Evolutionary conservation across 176 grass and related monocot genomes (phyloP).

Genomic region (Alopecurus myosuroides): DNA sequence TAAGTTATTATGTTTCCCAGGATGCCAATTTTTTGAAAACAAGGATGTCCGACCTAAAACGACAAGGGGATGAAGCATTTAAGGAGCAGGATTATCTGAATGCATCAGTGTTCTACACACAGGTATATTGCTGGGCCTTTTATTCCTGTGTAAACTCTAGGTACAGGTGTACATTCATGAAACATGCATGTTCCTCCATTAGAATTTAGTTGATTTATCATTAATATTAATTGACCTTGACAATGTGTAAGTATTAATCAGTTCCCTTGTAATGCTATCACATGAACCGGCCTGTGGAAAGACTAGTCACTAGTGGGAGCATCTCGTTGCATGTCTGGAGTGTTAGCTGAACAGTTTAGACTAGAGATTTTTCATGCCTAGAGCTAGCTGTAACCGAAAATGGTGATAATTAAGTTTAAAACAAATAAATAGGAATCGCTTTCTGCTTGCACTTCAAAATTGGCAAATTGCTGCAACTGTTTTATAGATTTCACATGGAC

Average conservation of each 20-base stretch:
- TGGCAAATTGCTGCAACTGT: neutral
- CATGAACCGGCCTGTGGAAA: neutral
- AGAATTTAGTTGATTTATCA: neutral
- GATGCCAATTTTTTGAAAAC: conserved; percentile 14
- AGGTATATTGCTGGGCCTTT: neutral
- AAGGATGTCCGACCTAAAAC: conserved; percentile 23
- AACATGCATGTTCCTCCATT: neutral
- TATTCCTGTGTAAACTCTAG: neutral
- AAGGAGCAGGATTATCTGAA: conserved; percentile 39
- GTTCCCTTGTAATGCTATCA: neutral
- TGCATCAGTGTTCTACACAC: neutral
- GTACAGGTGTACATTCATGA: neutral
- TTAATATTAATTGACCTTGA: neutral
- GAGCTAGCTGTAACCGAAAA: neutral
- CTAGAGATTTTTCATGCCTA: neutral
- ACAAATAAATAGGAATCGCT: no score
- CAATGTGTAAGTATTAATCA: neutral
- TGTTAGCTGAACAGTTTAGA: neutral
- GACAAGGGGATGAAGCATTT: conserved; percentile 22
- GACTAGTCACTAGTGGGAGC: neutral
- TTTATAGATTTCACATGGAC: neutral
- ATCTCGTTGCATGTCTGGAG: neutral
- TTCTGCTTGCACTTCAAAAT: no score
- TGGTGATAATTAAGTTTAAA: no score
- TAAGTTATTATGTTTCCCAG: neutral